These are phyloP conservation scores for Sclerotinia spermophila DNA, from an alignment of 2,329 filamentous ascomycete species.

Conservation along the genomic window DNA sequence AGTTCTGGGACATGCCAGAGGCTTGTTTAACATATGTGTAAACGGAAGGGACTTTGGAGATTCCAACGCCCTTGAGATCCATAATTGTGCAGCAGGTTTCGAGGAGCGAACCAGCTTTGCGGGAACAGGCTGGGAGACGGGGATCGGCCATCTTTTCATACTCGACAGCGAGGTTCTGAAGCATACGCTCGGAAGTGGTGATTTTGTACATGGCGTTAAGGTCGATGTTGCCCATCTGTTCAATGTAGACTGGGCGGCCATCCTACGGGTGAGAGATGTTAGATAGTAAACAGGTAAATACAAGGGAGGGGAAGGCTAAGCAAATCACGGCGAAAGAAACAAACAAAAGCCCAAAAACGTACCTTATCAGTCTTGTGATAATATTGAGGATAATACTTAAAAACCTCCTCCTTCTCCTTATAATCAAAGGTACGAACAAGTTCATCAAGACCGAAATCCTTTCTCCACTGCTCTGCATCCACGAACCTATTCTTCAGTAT, in stretches of 20 bases:
- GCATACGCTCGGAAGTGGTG: conserved; percentile 88
- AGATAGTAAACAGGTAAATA: neutral
- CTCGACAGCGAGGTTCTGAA: conserved; percentile 92
- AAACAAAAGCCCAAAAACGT: conserved; percentile 18
- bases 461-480: conserved; percentile 87
- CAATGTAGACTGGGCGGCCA: conserved; percentile 94
- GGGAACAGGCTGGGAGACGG: conserved; percentile 89
- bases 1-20: conserved; percentile 91
- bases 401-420: conserved; percentile 76
- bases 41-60: conserved; percentile 76
- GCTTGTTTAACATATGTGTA: conserved; percentile 85
- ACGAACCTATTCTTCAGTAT: conserved; percentile 64
- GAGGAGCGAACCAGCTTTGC: conserved; percentile 82
- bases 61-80: conserved; percentile 91
- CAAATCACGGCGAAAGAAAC: neutral
- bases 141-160: conserved; percentile 96
- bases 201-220: conserved; percentile 87
- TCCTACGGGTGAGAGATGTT: conserved; percentile 54
- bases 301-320: neutral
- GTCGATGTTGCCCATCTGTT: conserved; percentile 92
- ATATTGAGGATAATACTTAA: conserved; percentile 94
- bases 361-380: conserved; percentile 96
- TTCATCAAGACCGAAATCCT: conserved; percentile 79
- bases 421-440: conserved; percentile 80
- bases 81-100: conserved; percentile 99